phyloP scores from a whole-genome alignment of 192 early-diverging fungal genomes.

The Entomortierella parvispora region DNA sequence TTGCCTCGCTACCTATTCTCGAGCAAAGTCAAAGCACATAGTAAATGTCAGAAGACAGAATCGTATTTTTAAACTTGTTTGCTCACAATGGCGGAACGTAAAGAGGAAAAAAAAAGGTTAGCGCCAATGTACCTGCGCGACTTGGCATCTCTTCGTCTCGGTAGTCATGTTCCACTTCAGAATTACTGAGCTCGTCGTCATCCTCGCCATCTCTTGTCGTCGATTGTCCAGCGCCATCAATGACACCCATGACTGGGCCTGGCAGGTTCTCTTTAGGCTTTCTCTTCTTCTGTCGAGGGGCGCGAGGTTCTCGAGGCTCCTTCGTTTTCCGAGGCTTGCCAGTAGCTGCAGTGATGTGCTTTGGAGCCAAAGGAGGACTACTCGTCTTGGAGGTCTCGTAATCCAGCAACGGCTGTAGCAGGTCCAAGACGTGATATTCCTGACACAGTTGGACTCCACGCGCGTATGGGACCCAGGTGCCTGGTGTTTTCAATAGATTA shows the following conservation, averaged over 20 bases:
- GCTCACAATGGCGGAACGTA: not conserved
- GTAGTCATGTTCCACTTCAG: slow-evolving; percentile 35
- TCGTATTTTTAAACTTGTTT: not conserved
- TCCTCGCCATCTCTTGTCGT: slow-evolving; percentile 22
- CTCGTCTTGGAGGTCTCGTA: slow-evolving; percentile 69
- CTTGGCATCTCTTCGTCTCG: slow-evolving; percentile 28
- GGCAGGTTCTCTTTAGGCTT: slow-evolving; percentile 18
- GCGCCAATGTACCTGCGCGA: slow-evolving; percentile 20
- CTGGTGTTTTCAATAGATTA: slow-evolving; percentile 49
- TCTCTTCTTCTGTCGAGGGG: slow-evolving; percentile 16
- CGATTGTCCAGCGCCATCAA: slow-evolving; percentile 1
- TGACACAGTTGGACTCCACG: slow-evolving; percentile 83
- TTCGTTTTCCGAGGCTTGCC: slow-evolving; percentile 54
- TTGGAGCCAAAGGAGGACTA: slow-evolving; percentile 65
- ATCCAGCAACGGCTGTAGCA: slow-evolving; percentile 84
- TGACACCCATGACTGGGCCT: slow-evolving; percentile 16
- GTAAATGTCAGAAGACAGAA: not conserved
- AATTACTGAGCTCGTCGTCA: slow-evolving; percentile 43
- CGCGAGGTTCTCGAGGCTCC: slow-evolving; percentile 36
- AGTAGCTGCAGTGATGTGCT: slow-evolving; percentile 63
- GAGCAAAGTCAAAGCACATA: not conserved
- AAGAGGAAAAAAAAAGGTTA: not conserved
- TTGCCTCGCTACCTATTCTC: slow-evolving; percentile 30
- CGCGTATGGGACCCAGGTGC: slow-evolving; percentile 92
- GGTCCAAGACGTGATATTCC: slow-evolving; percentile 79